phyloP scores from a whole-genome alignment of 257 asterid species.

The Solanum corneliomulleri region DNA sequence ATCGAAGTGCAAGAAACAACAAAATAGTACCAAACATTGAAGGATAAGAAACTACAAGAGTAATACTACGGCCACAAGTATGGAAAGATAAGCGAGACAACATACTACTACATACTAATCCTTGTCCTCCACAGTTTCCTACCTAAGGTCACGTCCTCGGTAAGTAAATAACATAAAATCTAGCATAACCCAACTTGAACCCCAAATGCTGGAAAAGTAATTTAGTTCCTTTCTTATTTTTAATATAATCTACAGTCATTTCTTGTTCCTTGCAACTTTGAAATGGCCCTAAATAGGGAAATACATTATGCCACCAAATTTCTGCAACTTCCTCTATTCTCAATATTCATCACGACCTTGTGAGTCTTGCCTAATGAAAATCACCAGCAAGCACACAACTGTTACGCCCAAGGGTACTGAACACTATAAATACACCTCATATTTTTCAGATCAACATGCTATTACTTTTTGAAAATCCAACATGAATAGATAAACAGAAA shows the following conservation, averaged over 20 bases:
- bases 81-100: neutral
- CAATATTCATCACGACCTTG: neutral
- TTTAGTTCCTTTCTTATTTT: neutral
- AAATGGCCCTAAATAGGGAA: neutral
- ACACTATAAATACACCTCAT: neutral
- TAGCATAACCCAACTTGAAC: neutral
- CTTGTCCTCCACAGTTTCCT: neutral
- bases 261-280: neutral
- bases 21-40: neutral
- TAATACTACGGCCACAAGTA: neutral
- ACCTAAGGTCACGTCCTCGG: neutral
- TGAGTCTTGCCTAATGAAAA: neutral
- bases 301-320: neutral
- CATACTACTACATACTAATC: neutral
- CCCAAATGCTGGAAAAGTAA: neutral
- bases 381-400: neutral
- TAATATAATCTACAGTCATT: neutral
- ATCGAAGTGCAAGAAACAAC: neutral
- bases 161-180: neutral
- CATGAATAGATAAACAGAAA: neutral
- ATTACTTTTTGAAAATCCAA: neutral
- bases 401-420: neutral
- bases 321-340: neutral
- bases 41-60: neutral
- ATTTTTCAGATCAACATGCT: neutral